Base-by-base conservation (phyloP, 192 early-diverging fungal species). In the Chytriomyces sp. region DNA sequence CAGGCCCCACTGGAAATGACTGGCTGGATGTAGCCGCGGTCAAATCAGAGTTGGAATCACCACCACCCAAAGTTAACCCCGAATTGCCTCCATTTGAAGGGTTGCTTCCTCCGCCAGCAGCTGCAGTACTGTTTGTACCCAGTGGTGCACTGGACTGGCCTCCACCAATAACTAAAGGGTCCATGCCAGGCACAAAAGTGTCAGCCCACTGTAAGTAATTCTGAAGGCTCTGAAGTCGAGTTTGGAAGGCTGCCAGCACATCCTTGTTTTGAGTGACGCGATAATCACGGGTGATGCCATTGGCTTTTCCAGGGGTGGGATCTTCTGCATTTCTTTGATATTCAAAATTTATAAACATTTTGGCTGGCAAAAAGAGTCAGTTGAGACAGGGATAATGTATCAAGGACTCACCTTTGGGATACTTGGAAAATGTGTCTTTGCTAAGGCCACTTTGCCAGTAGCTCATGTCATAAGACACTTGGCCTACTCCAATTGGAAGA, bases 281-380 rank as follows among this genome's bases (percentile, higher is more conserved):
- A 36, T 68, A 68, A 36, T 68, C 65, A 37, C 49, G 49, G 5
- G 37, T 68, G n/a, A 75, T 25, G 40, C 41, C 38, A n/a, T 54
- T n/a, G 68, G 31, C 37, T 12, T 12, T 33, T 10, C 30, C 28
- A 31, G 62, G 25, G 22, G 19, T 30, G 32, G 33, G 58, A 36
- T 36, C 26, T 14, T 12, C 7, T 5, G 54, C 17, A 26, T 10
- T 56, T 26, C 54, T 56, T 26, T 56, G 54, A 25, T 33, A 52
- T 33, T 68, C 65, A 68, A 68, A 68, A 32, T 68, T 68, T 6
- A 68, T 68, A 49, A 68, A 68, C 65, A 68, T 68, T 33, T 68
- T 68, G 10, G 65, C 65, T 19, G n/a, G n/a, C n/a, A n/a, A n/a
- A n/a, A n/a, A n/a, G n/a, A n/a, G n/a, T n/a, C n/a, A n/a, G n/a